Percentiles rank a stretch among this genome's conserved stretches.
These are phyloP conservation scores for Elaeis oleifera DNA, from an alignment of 202 grass and related monocot genomes.

Conservation along the genomic window DNA sequence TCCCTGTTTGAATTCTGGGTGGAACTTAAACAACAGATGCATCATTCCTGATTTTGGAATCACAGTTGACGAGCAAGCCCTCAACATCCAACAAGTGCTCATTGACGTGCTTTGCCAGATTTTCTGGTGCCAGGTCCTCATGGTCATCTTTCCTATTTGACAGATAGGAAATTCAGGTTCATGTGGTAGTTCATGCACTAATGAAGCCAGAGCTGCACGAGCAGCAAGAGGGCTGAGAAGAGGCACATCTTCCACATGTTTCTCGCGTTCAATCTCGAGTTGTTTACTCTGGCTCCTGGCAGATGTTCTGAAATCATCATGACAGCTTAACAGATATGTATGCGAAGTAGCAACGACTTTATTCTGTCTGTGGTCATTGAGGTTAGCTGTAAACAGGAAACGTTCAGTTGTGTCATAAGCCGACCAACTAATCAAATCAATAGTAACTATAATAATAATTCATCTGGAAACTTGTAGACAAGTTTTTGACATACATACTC, in stretches of 20 bases:
- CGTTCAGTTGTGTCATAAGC: neutral
- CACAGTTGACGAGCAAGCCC: neutral
- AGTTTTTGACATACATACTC: no score
- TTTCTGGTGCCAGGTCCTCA: neutral
- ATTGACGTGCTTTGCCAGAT: neutral
- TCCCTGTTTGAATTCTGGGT: neutral
- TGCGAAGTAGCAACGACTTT: no score
- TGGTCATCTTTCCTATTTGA: neutral
- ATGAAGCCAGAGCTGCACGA: constrained; percentile 38
- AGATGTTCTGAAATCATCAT: constrained; percentile 17
- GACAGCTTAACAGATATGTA: no score
- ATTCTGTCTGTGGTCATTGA: neutral
- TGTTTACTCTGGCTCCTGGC: constrained; percentile 22
- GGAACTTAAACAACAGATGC: neutral
- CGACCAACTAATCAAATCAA: no score
- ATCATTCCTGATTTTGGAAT: neutral
- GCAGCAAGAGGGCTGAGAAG: constrained; percentile 36
- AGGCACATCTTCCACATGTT: constrained; percentile 11
- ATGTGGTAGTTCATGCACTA: constrained; percentile 16
- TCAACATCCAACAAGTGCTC: neutral
- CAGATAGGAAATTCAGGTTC: neutral
- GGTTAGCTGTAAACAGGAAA: constrained; percentile 24
- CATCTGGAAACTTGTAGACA: no score
- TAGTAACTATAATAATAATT: no score
- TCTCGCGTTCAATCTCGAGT: constrained; percentile 1